Base-by-base conservation (phyloP, 257 asterid species). In the Cynanchum wilfordii region DNA sequence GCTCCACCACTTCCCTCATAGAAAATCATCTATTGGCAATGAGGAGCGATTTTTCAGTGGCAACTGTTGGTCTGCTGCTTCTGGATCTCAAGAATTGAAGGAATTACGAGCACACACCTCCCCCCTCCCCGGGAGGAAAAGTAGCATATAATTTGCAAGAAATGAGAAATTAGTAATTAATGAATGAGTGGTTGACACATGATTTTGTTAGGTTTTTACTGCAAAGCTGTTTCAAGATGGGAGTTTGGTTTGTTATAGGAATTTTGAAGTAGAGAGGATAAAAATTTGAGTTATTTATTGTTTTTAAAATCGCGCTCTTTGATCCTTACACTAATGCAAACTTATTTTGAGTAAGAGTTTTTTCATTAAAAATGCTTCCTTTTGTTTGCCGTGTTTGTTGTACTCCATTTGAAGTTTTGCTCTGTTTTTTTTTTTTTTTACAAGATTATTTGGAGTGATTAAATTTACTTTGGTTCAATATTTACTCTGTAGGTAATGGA, bases 1-100 rank as follows among this genome's bases (percentile, higher is more conserved):
- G 87, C 97, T 59, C 98, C 98, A 62, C 69, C 75, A 10, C 78
- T 69, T 52, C 54, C 76, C 44, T 69, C 89, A 10, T 64, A 55
- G 40, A 30, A 17, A n/a, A 40, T 70, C 38, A 25, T 45, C 54
- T 15, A 10, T 27, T 58, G 66, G 50, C 47, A n/a, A 11, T 33
- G 10, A 9, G 20, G 29, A 15, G 63, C 68, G 30, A 52, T 56
- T 57, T 68, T 56, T 55, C 50, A 33, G 12, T 36, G 38, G 44
- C 45, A 27, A 64, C 10, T 13, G 1, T 4, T 16, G 57, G 29
- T 42, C 65, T 72, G 70, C 45, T 56, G 66, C 51, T 60, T 58
- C 58, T 19, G 8, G 20, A 51, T 36, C 13, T 62, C 3, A 19
- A 33, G 44, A 62, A 33, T 5, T 29, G 47, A 62, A 44, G 13